Conservation (phyloP, 1,284 basidiomycete species). For the Peniophora sp. region DNA sequence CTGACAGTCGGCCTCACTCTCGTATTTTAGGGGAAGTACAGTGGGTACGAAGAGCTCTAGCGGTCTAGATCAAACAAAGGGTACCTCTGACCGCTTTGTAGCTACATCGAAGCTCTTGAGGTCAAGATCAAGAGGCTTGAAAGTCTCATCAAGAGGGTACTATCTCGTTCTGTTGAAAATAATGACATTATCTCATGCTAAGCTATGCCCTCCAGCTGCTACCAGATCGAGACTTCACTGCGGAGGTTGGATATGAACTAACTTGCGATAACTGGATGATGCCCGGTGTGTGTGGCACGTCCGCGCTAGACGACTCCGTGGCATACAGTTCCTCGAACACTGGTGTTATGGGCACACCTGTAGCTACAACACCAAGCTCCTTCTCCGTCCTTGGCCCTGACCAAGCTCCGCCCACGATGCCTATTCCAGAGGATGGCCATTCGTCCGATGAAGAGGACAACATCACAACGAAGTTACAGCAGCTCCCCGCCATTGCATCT, state of each 20-base stretch:
- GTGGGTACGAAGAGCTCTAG: no score
- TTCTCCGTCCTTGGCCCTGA: neutral
- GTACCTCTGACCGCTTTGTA: neutral
- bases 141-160: neutral
- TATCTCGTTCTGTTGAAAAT: neutral
- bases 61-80: no score
- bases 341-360: neutral
- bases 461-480: neutral
- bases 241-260: neutral
- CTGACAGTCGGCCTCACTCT: no score
- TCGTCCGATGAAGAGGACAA: neutral
- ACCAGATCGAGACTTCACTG: neutral
- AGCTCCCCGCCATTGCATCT: neutral
- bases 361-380: neutral
- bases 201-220: neutral
- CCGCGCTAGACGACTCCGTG: neutral
- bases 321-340: neutral
- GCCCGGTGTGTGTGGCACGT: neutral
- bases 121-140: neutral
- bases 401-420: neutral
- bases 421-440: neutral
- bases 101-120: neutral
- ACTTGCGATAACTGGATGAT: constrained; percentile 8
- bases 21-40: no score
- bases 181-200: neutral